Conservation (phyloP, 306 rosid species). For the Fragaria iinumae region DNA sequence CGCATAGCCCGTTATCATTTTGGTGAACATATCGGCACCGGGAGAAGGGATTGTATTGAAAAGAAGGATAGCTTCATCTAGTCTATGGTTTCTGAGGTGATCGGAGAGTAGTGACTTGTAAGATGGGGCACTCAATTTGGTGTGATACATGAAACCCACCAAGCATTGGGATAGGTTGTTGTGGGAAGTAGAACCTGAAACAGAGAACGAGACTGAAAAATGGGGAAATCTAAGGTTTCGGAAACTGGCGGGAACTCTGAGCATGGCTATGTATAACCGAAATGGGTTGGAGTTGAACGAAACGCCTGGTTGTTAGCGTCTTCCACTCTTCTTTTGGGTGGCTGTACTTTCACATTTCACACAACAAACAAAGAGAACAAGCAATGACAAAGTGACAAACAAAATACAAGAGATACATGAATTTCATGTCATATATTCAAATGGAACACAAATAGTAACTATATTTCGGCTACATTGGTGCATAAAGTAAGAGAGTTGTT, state of each 20-base stretch:
- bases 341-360: too few relatives aligned
- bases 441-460: too few relatives aligned
- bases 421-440: too few relatives aligned
- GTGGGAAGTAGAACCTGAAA: slow-evolving; percentile 4
- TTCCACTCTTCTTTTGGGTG: background rate
- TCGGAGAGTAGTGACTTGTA: slow-evolving; percentile 31
- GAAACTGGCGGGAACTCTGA: slow-evolving; percentile 34
- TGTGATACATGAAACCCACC: slow-evolving; percentile 19
- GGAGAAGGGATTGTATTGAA: slow-evolving; percentile 49
- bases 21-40: slow-evolving; percentile 34
- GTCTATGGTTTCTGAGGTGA: slow-evolving; percentile 42
- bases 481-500: too few relatives aligned
- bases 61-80: slow-evolving; percentile 51
- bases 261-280: slow-evolving; percentile 16
- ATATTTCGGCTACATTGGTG: too few relatives aligned
- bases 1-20: background rate
- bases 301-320: background rate
- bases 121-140: slow-evolving; percentile 17
- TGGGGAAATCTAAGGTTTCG: background rate
- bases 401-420: too few relatives aligned
- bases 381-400: too few relatives aligned
- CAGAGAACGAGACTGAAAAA: slow-evolving; percentile 14
- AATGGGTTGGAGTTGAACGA: background rate
- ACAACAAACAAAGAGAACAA: too few relatives aligned
- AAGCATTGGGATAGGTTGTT: slow-evolving; percentile 23